A percentile compares a stretch with the other conserved stretches of the same genome.
Conservation (phyloP, 2,329 filamentous ascomycete species). For the Scleromitrula shiraiana region DNA sequence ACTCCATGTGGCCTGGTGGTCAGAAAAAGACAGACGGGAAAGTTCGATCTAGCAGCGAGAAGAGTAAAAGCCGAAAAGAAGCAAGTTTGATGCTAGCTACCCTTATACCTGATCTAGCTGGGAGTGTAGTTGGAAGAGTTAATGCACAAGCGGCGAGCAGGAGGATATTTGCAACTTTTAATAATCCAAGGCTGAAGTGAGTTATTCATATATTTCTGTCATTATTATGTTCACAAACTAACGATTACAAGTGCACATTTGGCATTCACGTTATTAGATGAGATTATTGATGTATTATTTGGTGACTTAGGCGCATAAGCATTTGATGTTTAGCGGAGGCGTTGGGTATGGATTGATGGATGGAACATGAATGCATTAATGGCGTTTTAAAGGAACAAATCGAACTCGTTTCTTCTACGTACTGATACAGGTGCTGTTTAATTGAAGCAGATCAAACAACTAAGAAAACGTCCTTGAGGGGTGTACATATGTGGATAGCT, state of each 20-base stretch:
- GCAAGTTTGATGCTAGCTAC: constrained; percentile 85
- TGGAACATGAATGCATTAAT: background rate
- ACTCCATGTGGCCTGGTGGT: constrained; percentile 76
- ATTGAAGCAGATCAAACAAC: background rate
- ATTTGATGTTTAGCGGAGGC: constrained; percentile 22
- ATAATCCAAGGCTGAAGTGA: constrained; percentile 85
- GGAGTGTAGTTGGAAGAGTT: constrained; percentile 82
- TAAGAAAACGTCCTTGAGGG: background rate
- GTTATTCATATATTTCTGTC: constrained; percentile 30
- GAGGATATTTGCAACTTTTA: constrained; percentile 82
- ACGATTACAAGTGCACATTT: constrained; percentile 28
- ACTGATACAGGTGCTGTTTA: background rate
- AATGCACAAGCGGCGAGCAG: constrained; percentile 89
- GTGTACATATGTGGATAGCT: background rate
- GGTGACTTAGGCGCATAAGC: constrained; percentile 22
- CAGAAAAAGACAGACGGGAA: constrained; percentile 40
- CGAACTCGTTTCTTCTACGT: background rate
- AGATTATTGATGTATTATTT: constrained; percentile 31
- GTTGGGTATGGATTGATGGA: constrained; percentile 13
- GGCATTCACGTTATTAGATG: constrained; percentile 31
- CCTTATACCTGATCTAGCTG: constrained; percentile 82
- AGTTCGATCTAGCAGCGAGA: constrained; percentile 62
- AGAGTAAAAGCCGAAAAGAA: constrained; percentile 73
- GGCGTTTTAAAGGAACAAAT: no score
- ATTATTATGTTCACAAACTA: constrained; percentile 5